phyloP scores from a whole-genome alignment of 108 stramenopile genomes.

The Fragilaria crotonensis region DNA sequence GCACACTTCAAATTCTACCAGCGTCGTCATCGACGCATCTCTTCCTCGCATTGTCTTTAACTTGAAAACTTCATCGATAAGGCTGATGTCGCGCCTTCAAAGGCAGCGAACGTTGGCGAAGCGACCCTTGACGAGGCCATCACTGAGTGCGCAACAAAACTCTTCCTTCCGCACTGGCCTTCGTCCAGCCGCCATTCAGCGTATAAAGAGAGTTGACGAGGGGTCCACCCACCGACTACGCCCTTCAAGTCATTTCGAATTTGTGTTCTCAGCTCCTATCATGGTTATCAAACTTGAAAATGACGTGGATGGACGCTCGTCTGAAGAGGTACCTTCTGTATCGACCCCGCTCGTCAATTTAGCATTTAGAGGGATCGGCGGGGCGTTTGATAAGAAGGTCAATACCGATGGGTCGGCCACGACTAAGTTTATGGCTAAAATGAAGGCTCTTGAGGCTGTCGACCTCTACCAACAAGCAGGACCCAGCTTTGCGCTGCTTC shows the following conservation, averaged over 20 bases:
- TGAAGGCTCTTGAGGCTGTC: slow-evolving; percentile 38
- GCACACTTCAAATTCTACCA: no score
- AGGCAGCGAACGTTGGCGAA: slow-evolving; percentile 5
- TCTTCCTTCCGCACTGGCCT: not conserved
- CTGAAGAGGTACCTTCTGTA: not conserved
- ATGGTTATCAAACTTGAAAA: slow-evolving; percentile 39
- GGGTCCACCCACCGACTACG: not conserved
- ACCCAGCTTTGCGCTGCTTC: slow-evolving; percentile 28
- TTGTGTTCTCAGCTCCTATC: slow-evolving; percentile 52
- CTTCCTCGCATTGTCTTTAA: slow-evolving; percentile 64
- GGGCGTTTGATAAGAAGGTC: slow-evolving; percentile 15
- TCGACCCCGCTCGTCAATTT: slow-evolving; percentile 35
- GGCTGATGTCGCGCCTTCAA: slow-evolving; percentile 38
- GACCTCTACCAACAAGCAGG: slow-evolving; percentile 49
- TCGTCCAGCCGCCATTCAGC: not conserved
- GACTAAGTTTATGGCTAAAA: slow-evolving; percentile 31
- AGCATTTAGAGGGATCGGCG: slow-evolving; percentile 46
- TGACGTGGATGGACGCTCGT: slow-evolving; percentile 30
- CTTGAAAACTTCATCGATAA: slow-evolving; percentile 50
- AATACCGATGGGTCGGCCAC: slow-evolving; percentile 5
- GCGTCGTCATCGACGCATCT: slow-evolving; percentile 28
- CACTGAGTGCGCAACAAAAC: no score
- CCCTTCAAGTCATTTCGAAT: slow-evolving; percentile 10
- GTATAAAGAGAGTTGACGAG: not conserved
- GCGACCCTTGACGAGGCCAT: no score